Evolutionary conservation across 768 basidiomycete species (phyloP).

Genomic region (Podaxis sp.): DNA sequence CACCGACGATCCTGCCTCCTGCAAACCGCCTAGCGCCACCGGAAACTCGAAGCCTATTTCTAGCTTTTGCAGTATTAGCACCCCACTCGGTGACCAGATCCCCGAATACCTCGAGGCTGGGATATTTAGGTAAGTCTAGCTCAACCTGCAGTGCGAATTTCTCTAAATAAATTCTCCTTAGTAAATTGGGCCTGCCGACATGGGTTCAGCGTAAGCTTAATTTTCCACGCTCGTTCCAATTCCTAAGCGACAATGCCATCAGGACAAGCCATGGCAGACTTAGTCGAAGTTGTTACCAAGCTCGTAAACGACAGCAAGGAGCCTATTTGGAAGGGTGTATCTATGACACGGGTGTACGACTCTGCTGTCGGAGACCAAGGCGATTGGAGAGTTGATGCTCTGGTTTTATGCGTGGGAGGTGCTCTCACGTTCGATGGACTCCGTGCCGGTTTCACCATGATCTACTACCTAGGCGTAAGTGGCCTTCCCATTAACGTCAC

Average conservation of each 20-base stretch:
- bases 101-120: background rate
- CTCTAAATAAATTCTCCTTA: background rate
- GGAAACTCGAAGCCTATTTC: background rate
- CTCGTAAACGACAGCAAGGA: background rate
- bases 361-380: background rate
- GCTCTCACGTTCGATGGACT: background rate
- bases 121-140: background rate
- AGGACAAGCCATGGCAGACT: background rate
- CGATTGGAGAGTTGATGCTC: too few species aligned
- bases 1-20: background rate
- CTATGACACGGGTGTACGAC: too few species aligned
- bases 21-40: background rate
- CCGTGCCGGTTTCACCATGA: background rate
- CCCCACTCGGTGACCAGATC: background rate
- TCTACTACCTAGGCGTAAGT: background rate
- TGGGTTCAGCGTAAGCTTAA: background rate
- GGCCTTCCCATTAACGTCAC: background rate
- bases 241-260: background rate
- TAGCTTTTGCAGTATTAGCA: background rate
- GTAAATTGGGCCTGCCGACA: background rate
- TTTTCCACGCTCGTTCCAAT: background rate
- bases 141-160: background rate
- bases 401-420: too few species aligned
- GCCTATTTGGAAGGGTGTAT: too few species aligned
- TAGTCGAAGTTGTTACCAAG: background rate